Percentiles rank a stretch among this genome's conserved stretches.
phyloP scores from a whole-genome alignment of 2,329 filamentous ascomycete genomes.

The Talaromyces sp. region DNA sequence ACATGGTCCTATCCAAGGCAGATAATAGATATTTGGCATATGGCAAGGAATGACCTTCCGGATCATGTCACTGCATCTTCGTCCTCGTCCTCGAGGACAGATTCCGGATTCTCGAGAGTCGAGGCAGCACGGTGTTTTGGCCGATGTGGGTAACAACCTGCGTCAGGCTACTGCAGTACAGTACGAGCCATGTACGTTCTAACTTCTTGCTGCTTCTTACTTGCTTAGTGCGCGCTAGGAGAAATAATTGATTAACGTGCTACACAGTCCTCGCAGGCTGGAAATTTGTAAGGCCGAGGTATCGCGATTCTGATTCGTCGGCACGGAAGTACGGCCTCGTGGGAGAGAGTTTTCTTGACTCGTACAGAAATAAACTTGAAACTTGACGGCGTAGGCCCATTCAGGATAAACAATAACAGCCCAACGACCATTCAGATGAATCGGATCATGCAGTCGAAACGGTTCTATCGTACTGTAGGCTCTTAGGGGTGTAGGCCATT shows the following conservation, averaged over 20 bases:
- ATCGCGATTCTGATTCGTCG: conserved; percentile 6
- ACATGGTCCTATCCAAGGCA: background rate
- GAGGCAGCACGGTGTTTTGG: conserved; percentile 5
- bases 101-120: background rate
- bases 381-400: background rate
- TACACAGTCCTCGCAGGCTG: background rate
- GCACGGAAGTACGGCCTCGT: conserved; percentile 12
- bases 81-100: background rate
- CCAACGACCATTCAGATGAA: background rate
- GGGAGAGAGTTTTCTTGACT: background rate
- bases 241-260: background rate
- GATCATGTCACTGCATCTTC: background rate
- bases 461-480: background rate
- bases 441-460: background rate
- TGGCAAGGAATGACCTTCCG: background rate
- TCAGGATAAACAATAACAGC: background rate
- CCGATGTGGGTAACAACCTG: conserved; percentile 4
- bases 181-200: background rate
- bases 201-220: too few relatives aligned
- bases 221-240: conserved; percentile 1
- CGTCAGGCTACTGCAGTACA: background rate
- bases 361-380: background rate
- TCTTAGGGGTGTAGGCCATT: background rate
- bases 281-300: background rate
- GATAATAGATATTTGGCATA: background rate